Evolutionary conservation across 371 early-diverging fungal species (phyloP).

Genomic region (Zopfochytrium polystomum): DNA sequence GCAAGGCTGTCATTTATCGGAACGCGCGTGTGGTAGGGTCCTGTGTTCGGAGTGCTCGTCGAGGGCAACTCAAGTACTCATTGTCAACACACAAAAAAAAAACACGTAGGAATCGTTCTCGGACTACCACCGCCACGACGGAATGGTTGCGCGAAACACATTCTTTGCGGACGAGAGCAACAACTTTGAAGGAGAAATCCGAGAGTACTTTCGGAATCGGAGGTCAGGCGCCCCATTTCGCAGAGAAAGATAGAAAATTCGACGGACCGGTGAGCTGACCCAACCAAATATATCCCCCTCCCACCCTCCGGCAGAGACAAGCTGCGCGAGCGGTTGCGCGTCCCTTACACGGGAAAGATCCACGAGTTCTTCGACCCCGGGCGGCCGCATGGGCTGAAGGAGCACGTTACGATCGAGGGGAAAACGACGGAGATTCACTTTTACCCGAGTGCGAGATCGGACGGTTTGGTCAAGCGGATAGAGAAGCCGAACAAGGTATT

Average conservation of each 20-base stretch:
- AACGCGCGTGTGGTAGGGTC: constrained; percentile 39
- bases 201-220: constrained; percentile 44
- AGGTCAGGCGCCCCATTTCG: constrained; percentile 19
- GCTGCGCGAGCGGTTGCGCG: constrained; percentile 40
- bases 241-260: background rate
- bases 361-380: constrained; percentile 54
- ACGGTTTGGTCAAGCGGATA: constrained; percentile 47
- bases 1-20: constrained; percentile 39
- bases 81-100: too few species aligned
- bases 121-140: constrained; percentile 50
- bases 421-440: constrained; percentile 51
- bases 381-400: constrained; percentile 48
- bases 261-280: too few species aligned
- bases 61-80: too few species aligned
- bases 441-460: constrained; percentile 46
- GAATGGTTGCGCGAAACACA: constrained; percentile 49
- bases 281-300: constrained; percentile 1
- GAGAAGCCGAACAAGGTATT: constrained; percentile 43
- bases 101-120: constrained; percentile 49
- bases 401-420: constrained; percentile 47
- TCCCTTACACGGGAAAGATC: constrained; percentile 32
- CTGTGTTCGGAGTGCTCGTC: too few species aligned
- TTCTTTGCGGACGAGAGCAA: constrained; percentile 42
- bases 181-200: constrained; percentile 38
- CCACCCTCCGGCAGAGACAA: constrained; percentile 53